Base-by-base conservation (phyloP, 768 basidiomycete genomes). In the Rhodosporidiobolus odoratus region DNA sequence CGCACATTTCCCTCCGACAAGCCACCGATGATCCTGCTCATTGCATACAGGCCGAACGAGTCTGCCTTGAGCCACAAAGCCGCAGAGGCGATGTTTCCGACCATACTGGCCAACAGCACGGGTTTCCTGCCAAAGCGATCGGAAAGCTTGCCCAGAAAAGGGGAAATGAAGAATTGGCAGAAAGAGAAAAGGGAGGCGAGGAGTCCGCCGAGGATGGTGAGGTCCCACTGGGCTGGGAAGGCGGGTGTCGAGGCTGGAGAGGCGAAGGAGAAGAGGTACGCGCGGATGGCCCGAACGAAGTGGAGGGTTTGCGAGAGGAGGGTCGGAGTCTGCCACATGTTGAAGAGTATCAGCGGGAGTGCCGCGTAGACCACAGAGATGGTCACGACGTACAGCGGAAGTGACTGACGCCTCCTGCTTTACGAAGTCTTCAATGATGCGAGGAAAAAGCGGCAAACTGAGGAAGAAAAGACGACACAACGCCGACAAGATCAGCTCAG, bases 171-270 rank as follows among this genome's bases (percentile, higher is more conserved):
- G 80, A 88, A 93, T 79, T 94, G 92, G 37, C 85, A 88, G 78
- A 80, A 92, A 86, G 94, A 91, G 82, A 94, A 96, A 27, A 88
- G 86, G 19, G 92, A 94, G 30, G 94, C 94, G 88, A 96, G 91
- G 48, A 95, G 82, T 3, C 94, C 94, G 41, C 93, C 93, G n/a
- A 99, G 83, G 34, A 98, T 84, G 23, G 98, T 92, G 23, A 97
- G 82, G 77, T 99, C 95, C 92, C 85, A 86, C 77, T 87, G 84
- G 19, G 62, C 50, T 48, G 54, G 48, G 56, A 56, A 21, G 5
- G 54, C 27, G 32, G 48, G 65, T 15, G 37, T 56, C 23, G 66
- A 40, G 32, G 88, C 86, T 65, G 89, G 87, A 58, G 80, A 79
- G 40, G 82, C 78, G 41, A 86, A 82, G 45, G 84, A 83, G 78